Conservation (phyloP, 1,284 basidiomycete genomes). For the Neolentinus lepideus region DNA sequence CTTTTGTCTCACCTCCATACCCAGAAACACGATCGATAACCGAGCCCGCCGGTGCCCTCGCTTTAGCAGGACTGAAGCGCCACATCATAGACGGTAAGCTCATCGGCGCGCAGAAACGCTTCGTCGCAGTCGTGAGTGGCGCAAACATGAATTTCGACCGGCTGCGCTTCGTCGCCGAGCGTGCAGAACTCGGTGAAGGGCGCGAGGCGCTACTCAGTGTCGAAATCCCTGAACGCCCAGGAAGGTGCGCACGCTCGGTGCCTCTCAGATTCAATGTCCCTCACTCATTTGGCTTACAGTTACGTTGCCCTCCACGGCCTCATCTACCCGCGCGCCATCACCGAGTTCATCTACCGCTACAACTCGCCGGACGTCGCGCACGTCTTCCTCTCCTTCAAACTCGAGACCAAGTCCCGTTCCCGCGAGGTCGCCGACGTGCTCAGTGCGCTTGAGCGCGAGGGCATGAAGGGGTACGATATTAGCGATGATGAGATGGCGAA, state of each 20-base stretch:
- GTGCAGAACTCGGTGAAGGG: constrained; percentile 94
- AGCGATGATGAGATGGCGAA: constrained; percentile 96
- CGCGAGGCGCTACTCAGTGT: constrained; percentile 91
- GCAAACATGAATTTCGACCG: constrained; percentile 99
- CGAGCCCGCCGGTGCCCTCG: constrained; percentile 95
- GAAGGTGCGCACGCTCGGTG: constrained; percentile 52
- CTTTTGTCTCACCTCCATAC: background rate
- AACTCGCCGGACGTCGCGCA: constrained; percentile 66
- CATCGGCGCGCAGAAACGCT: constrained; percentile 77
- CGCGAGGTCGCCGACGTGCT: constrained; percentile 70
- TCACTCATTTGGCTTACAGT: constrained; percentile 31
- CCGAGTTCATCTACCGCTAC: constrained; percentile 97
- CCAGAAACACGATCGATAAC: constrained; percentile 91
- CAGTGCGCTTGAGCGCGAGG: constrained; percentile 49
- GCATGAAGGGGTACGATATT: constrained; percentile 85
- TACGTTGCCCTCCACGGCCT: constrained; percentile 84
- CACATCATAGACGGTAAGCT: constrained; percentile 82
- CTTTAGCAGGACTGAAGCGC: constrained; percentile 88
- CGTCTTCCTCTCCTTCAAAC: constrained; percentile 88
- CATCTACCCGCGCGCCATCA: constrained; percentile 88
- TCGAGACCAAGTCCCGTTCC: constrained; percentile 56
- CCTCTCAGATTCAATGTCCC: background rate
- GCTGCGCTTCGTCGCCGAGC: constrained; percentile 93
- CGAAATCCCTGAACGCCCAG: constrained; percentile 87
- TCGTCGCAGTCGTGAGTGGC: constrained; percentile 89